Conservation (phyloP, 768 basidiomycete genomes). For the Phanerodontia chrysosporium region DNA sequence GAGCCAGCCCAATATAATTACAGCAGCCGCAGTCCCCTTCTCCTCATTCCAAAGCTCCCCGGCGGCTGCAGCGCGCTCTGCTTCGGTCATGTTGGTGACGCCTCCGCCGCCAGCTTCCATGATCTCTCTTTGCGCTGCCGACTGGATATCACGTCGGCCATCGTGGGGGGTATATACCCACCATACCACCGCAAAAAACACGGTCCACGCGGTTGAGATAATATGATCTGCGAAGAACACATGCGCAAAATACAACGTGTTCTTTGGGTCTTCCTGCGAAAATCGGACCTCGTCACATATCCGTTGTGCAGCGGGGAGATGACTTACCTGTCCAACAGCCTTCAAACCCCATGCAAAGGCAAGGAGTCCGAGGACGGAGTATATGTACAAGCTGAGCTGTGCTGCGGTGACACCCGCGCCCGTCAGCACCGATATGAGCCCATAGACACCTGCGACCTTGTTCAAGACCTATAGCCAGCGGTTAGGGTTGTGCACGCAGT, state of each 20-base stretch:
- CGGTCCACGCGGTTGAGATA: slow-evolving; percentile 86
- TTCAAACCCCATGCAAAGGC: slow-evolving; percentile 85
- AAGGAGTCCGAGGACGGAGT: slow-evolving; percentile 79
- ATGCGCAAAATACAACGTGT: slow-evolving; percentile 87
- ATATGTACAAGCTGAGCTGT: slow-evolving; percentile 90
- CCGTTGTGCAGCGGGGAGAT: not conserved
- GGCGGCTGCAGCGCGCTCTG: slow-evolving; percentile 68
- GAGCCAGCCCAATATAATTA: slow-evolving; percentile 83
- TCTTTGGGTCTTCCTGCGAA: slow-evolving; percentile 79
- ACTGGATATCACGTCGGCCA: slow-evolving; percentile 75
- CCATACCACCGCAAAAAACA: slow-evolving; percentile 87
- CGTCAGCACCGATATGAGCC: slow-evolving; percentile 84
- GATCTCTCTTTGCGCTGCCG: slow-evolving; percentile 83
- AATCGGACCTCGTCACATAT: slow-evolving; percentile 2
- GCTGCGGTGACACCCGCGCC: slow-evolving; percentile 92
- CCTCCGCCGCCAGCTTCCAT: slow-evolving; percentile 50
- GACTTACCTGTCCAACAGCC: slow-evolving; percentile 77
- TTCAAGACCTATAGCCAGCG: slow-evolving; percentile 65
- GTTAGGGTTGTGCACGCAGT: slow-evolving; percentile 9
- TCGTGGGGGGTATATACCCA: slow-evolving; percentile 92
- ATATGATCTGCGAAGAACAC: slow-evolving; percentile 90
- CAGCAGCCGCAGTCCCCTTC: slow-evolving; percentile 71
- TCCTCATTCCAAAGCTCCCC: slow-evolving; percentile 86
- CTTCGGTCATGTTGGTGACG: slow-evolving; percentile 52
- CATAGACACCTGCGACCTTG: slow-evolving; percentile 97